phyloP scores from a whole-genome alignment of 1,139 yeast genomes.

The Sugiyamaella grinbergsii region DNA sequence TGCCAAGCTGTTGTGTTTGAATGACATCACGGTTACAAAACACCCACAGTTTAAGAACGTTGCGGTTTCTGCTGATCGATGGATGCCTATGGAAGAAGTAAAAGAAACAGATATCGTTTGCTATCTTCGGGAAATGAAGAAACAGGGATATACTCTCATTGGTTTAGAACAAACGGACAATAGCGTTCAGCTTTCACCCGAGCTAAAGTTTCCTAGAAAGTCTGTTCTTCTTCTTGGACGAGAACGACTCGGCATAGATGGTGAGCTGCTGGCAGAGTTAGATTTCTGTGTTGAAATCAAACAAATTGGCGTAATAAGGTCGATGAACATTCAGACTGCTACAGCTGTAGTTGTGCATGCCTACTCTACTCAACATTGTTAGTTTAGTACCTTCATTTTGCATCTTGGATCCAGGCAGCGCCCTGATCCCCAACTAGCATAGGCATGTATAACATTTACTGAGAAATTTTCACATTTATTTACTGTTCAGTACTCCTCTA shows the following conservation, averaged over 20 bases:
- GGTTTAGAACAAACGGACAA: conserved; percentile 93
- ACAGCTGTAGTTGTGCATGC: conserved; percentile 93
- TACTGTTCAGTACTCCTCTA: conserved; percentile 12
- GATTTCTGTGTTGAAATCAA: conserved; percentile 89
- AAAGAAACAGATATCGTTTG: conserved; percentile 52
- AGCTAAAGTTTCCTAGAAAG: conserved; percentile 73
- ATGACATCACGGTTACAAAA: conserved; percentile 63
- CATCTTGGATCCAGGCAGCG: conserved; percentile 1
- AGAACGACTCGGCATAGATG: conserved; percentile 92
- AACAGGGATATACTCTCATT: conserved; percentile 79
- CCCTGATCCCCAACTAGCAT: neutral
- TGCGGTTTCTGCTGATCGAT: conserved; percentile 89
- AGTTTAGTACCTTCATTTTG: neutral
- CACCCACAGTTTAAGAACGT: conserved; percentile 78
- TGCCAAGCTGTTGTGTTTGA: conserved; percentile 76
- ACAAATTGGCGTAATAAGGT: conserved; percentile 87
- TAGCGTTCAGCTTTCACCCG: conserved; percentile 65
- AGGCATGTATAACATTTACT: neutral
- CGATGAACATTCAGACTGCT: conserved; percentile 97
- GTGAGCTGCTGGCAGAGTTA: conserved; percentile 74
- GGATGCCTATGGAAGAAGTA: conserved; percentile 96
- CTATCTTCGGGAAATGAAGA: conserved; percentile 64
- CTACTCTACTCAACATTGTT: conserved; percentile 71
- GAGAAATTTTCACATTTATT: conserved; percentile 5
- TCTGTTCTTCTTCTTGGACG: conserved; percentile 78